phyloP scores from a whole-genome alignment of 495 filamentous ascomycete species.

The Penicillium roqueforti region DNA sequence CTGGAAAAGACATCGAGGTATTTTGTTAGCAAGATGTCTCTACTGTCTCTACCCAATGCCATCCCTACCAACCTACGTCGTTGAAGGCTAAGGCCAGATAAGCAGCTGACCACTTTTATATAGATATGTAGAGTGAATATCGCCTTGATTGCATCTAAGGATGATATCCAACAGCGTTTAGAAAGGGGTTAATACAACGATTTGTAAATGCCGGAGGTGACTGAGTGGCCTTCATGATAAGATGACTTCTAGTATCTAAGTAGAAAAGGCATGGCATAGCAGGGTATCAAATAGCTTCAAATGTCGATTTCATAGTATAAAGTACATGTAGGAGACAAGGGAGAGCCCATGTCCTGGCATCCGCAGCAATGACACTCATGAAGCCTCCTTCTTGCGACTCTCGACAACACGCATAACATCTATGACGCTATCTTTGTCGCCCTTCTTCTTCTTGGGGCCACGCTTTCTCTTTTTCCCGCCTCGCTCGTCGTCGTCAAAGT shows the following conservation, averaged over 20 bases:
- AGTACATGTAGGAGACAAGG: neutral
- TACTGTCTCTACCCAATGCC: neutral
- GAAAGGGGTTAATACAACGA: neutral
- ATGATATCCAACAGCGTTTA: neutral
- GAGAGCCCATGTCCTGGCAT: neutral
- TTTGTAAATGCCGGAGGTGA: neutral
- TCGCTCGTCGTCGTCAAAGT: conserved; percentile 49
- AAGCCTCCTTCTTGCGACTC: conserved; percentile 49
- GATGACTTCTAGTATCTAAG: neutral
- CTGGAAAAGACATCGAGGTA: neutral
- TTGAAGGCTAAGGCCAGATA: neutral
- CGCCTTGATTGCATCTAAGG: neutral
- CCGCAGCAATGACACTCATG: neutral
- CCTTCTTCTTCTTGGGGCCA: conserved; percentile 81
- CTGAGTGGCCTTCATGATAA: neutral
- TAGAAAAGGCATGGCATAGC: neutral
- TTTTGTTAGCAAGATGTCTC: neutral
- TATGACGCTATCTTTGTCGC: conserved; percentile 71
- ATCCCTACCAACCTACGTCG: neutral
- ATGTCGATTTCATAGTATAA: neutral
- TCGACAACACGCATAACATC: conserved; percentile 82
- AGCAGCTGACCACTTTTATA: neutral
- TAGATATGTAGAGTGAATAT: neutral
- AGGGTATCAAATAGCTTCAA: neutral
- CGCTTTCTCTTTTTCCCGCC: conserved; percentile 67